These are phyloP conservation scores for Sextonia rubra DNA, from an alignment of 164 flowering plant species.

Conservation along the genomic window DNA sequence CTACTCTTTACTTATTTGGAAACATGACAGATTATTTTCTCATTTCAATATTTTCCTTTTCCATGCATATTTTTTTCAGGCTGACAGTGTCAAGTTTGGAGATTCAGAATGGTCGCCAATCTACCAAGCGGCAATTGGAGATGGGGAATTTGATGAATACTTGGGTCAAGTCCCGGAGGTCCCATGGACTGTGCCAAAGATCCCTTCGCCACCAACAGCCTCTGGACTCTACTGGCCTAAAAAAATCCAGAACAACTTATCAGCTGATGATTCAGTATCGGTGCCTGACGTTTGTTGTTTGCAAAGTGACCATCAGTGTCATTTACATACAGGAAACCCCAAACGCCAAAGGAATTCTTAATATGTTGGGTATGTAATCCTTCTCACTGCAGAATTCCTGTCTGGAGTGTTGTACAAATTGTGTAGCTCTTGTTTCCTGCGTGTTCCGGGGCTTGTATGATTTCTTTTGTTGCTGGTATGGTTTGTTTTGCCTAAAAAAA, in stretches of 20 bases:
- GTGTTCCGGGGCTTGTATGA: too few relatives aligned
- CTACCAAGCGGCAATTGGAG: slow-evolving; percentile 31
- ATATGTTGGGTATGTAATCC: too few relatives aligned
- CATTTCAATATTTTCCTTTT: too few relatives aligned
- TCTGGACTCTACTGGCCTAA: slow-evolving; percentile 73
- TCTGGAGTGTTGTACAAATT: too few relatives aligned
- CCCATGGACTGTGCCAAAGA: slow-evolving; percentile 20
- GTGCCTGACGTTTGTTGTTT: slow-evolving; percentile 53
- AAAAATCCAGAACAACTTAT: slow-evolving; percentile 13
- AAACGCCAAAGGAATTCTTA: too few relatives aligned
- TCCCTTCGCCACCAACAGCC: slow-evolving; percentile 71
- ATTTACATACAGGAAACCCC: background rate
- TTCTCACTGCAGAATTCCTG: too few relatives aligned
- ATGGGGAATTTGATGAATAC: slow-evolving; percentile 45
- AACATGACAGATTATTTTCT: too few relatives aligned
- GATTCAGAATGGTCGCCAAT: slow-evolving; percentile 58
- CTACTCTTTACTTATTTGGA: too few relatives aligned
- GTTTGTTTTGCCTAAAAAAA: too few relatives aligned
- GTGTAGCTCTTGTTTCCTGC: too few relatives aligned
- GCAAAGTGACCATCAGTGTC: background rate
- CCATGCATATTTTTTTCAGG: too few relatives aligned
- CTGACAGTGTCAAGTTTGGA: slow-evolving; percentile 61
- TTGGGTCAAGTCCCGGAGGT: slow-evolving; percentile 58
- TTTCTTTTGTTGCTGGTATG: too few relatives aligned
- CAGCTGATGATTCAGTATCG: slow-evolving; percentile 33